Evolutionary conservation across 331 rosid genomes (phyloP).

Genomic region (Quercus phellos): DNA sequence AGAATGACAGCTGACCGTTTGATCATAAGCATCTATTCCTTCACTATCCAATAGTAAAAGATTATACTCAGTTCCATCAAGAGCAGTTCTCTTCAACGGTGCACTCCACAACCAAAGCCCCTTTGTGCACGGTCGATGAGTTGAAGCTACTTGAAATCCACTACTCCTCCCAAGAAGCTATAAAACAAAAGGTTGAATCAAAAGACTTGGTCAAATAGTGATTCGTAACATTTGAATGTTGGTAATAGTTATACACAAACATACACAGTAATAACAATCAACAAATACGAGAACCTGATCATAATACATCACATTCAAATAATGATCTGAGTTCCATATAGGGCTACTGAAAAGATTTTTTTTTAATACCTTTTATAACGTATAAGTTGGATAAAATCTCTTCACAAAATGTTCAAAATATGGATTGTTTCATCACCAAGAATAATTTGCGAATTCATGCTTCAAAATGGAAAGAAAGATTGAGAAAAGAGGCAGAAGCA

Average conservation of each 20-base stretch:
- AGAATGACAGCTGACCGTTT: constrained; percentile 58
- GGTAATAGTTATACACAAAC: neutral
- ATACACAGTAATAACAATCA: neutral
- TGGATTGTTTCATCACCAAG: no score
- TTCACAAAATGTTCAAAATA: no score
- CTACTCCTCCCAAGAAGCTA: constrained; percentile 93
- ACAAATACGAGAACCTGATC: neutral
- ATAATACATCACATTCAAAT: neutral
- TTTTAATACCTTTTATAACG: no score
- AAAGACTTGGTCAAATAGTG: neutral
- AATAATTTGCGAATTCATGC: neutral
- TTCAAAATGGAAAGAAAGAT: neutral
- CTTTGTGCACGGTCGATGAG: constrained; percentile 88
- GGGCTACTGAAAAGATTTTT: neutral
- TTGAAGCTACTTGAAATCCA: constrained; percentile 87
- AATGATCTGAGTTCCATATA: neutral
- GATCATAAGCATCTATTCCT: constrained; percentile 96
- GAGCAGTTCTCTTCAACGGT: constrained; percentile 82
- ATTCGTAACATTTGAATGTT: neutral
- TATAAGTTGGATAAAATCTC: no score
- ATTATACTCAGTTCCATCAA: constrained; percentile 81
- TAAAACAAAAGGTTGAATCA: constrained; percentile 7
- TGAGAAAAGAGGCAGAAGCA: neutral
- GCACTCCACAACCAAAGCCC: constrained; percentile 96
- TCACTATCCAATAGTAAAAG: constrained; percentile 80